Evolutionary conservation across 495 filamentous ascomycete genomes (phyloP), one percentile per base, ranked within the genome.

Genomic region (Penicillium paxilli): DNA sequence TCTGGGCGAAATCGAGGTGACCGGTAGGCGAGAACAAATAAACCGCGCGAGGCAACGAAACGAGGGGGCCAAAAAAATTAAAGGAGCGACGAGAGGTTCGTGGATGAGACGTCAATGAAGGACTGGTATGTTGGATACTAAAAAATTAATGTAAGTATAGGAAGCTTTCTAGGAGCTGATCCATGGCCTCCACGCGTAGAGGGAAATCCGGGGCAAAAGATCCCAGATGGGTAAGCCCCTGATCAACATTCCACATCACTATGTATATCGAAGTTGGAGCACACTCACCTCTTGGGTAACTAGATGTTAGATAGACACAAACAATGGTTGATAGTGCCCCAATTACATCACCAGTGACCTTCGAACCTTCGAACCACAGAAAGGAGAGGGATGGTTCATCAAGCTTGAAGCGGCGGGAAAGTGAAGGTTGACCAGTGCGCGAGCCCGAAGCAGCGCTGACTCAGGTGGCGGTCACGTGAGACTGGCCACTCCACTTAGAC

Each of bases 401-500:
- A 40, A 16, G 49, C 30, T 20, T 14, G 35, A 40, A 40, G 14
- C 35, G n/a, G 35, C 35, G 35, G 17, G 35, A 6, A 14, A 42
- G 42, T 35, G 35, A 48, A 23, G 32, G 17, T 41, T 30, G 23
- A 42, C 45, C 38, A 44, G 28, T 47, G 14, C 33, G 25, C 25
- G 33, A 28, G 51, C 50, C 52, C 24, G 41, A 57, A 47, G 47
- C 52, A 44, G 49, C 21, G 53, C 49, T 73, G 70, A 71, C 54
- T 72, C 52, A 69, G 60, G 59, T n/a, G 23, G 7, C 20, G n/a
- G 58, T 67, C 63, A 72, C 62, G 58, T 73, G 65, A 72, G 62
- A 2, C 59, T 62, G 59, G 59, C 62, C 70, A 71, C 70, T n/a
- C 70, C 70, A 73, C 75, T 54, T 55, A 32, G 52, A 65, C 56